Evolutionary conservation across 225 moss, liverwort and hornwort genomes (phyloP), one percentile per base, ranked within the genome.

Genomic region (Physcomitrellopsis africana): DNA sequence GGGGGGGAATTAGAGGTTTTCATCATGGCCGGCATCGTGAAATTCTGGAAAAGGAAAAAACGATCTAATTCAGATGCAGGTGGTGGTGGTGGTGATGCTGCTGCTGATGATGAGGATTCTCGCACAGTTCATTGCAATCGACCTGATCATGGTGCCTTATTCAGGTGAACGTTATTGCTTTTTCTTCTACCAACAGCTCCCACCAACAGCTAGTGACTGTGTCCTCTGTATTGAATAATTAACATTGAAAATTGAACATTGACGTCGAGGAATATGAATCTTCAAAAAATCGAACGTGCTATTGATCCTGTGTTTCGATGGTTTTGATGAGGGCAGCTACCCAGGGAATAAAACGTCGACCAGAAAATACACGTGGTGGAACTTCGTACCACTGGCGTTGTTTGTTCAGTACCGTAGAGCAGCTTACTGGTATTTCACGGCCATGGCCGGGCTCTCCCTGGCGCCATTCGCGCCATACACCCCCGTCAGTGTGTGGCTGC

Each of bases 381-480:
- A 73, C 57, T 92, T 96, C 77, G 17, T 94, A 42, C 89, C 96
- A 23, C 24, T 82, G 68, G 89, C 92, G 59, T 71, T 96, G 13
- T 92, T 85, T 69, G 76, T 86, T 17, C 92, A 96, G 56, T 96
- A 96, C 67, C 86, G 82, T 66, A 87, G 94, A 74, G 91, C 92
- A 70, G 92, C 96, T 17, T 96, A 94, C 72, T 96, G 94, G 94
- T 96, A 91, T 45, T 96, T 96, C 75, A 96, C 96, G 51, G 89
- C 91, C 37, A 94, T 96, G 89, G 96, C 91, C 22, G 82, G 77
- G 0, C 85, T 96, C 24, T 94, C 96, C 14, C 27, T 89, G 45
- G 83, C 89, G 37, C 85, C 86, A 16, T 96, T 94, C 17, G 85
- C 84, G 59, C 94, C 96, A 7, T 92, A 96, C 79, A 77, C 79